Evolutionary conservation across 257 asterid species (phyloP).

Genomic region (Rehmannia glutinosa): DNA sequence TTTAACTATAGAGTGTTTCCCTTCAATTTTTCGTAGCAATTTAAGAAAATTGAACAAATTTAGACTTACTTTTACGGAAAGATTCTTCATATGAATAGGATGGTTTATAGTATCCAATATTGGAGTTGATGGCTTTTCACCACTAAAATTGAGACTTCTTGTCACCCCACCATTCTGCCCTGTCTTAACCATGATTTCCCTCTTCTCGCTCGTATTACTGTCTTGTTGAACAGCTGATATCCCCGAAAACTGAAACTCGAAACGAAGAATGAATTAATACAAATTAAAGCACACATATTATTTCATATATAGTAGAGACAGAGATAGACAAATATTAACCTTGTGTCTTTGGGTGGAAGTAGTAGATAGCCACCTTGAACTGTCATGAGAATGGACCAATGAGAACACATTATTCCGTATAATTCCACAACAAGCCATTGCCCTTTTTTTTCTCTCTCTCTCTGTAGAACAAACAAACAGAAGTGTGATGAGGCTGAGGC

Average conservation of each 20-base stretch:
- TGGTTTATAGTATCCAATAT: conserved; percentile 40
- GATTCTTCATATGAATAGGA: conserved; percentile 48
- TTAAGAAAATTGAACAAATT: too few species aligned
- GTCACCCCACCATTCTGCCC: conserved; percentile 1
- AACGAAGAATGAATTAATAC: neutral
- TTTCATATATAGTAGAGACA: neutral
- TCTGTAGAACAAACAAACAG: neutral
- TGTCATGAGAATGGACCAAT: conserved; percentile 19
- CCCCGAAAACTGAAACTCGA: conserved; percentile 19
- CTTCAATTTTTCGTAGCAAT: too few species aligned
- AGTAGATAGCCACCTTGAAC: conserved; percentile 17
- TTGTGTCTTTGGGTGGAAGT: conserved; percentile 9
- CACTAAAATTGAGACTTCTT: conserved; percentile 31
- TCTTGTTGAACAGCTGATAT: conserved; percentile 26
- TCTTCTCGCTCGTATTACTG: neutral
- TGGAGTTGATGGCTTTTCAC: conserved; percentile 42
- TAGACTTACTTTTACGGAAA: conserved; percentile 28
- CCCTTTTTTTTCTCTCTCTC: neutral
- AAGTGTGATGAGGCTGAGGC: neutral
- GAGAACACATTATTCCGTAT: conserved; percentile 11
- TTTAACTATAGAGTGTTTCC: too few species aligned
- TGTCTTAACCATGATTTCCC: neutral
- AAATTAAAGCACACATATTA: too few species aligned
- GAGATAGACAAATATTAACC: too few species aligned
- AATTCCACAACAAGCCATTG: conserved; percentile 24